Base-by-base conservation (phyloP, 805 yeast genomes). In the Wickerhamiella spandovensis region DNA sequence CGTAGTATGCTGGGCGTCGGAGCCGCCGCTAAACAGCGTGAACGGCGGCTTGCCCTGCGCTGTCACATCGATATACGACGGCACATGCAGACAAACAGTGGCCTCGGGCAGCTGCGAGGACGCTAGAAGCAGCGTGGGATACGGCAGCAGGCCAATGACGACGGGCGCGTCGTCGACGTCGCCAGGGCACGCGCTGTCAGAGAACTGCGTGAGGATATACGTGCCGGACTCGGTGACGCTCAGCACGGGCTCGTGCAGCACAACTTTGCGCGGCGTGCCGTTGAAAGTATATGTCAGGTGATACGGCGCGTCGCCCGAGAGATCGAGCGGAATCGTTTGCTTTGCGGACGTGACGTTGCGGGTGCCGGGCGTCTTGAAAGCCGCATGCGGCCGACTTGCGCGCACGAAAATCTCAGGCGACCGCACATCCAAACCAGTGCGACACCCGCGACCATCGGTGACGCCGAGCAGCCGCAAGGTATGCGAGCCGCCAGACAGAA, bases 371-470 rank as follows among this genome's bases (percentile, higher is more conserved):
- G 67, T 56, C 3, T 70, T 62, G 56, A 79, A 76, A 1, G 68
- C 67, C 5, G 75, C 79, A 4, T 69, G 63, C 21, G 97, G 95
- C 1, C 81, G 67, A 50, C 81, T 85, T 47, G 78, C 69, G 58
- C 89, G 76, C 1, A 88, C 88, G 28, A 72, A 71, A n/a, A 92
- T 69, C 23, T 67, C 73, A 15, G 79, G 78, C 54, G 84, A 89
- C 21, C 76, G 75, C 18, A 75, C 78, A 44, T 78, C 49, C 51
- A 84, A 67, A 12, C 77, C 78, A n/a, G 85, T 90, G 20, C 74
- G 72, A 67, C 99, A 92, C 0, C 81, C 79, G 10, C 84, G 76
- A n/a, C 77, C 73, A 62, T 92, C 99, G 21, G 73, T 73, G 2
- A 85, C 77, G 10, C 84, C 74, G 2, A 76, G 72, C 53, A 92